A percentile compares a stretch with the other conserved stretches of the same genome.
Conservation (phyloP, 805 yeast genomes). For the Starmera dryadoides region DNA sequence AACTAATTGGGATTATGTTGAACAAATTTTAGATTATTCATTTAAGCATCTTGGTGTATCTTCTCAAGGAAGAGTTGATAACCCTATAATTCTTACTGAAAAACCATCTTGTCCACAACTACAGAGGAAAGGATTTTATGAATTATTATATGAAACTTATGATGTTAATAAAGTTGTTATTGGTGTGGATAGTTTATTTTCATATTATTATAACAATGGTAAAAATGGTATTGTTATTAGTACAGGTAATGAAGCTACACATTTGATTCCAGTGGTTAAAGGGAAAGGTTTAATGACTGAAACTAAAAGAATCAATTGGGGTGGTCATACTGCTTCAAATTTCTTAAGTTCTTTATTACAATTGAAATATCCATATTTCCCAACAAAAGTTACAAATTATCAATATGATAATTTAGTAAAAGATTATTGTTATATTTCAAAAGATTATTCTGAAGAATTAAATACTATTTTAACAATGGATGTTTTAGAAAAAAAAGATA, state of each 20-base stretch:
- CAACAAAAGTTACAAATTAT: slow-evolving; percentile 54
- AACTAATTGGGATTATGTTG: slow-evolving; percentile 90
- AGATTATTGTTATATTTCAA: slow-evolving; percentile 73
- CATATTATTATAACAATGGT: slow-evolving; percentile 60
- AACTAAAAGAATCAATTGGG: slow-evolving; percentile 84
- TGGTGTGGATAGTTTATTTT: slow-evolving; percentile 79
- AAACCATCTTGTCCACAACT: slow-evolving; percentile 60
- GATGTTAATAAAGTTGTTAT: slow-evolving; percentile 64
- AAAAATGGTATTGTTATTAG: slow-evolving; percentile 70
- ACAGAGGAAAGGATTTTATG: slow-evolving; percentile 72
- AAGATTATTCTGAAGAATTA: slow-evolving; percentile 60
- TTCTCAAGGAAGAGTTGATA: slow-evolving; percentile 46
- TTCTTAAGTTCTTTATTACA: slow-evolving; percentile 57
- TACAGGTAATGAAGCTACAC: slow-evolving; percentile 77
- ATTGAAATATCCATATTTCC: slow-evolving; percentile 89
- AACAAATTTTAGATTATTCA: slow-evolving; percentile 74
- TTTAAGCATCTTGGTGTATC: slow-evolving; percentile 71
- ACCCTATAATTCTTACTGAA: slow-evolving; percentile 80
- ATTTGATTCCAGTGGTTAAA: slow-evolving; percentile 72
- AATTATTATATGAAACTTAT: slow-evolving; percentile 80
- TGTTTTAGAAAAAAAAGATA: slow-evolving; percentile 57
- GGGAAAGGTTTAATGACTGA: slow-evolving; percentile 60
- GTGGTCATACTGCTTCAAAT: slow-evolving; percentile 68
- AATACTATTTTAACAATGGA: slow-evolving; percentile 50
- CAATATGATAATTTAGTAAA: slow-evolving; percentile 66